Conservation (phyloP, 2,329 filamentous ascomycete species). For the Aureobasidium namibiae region DNA sequence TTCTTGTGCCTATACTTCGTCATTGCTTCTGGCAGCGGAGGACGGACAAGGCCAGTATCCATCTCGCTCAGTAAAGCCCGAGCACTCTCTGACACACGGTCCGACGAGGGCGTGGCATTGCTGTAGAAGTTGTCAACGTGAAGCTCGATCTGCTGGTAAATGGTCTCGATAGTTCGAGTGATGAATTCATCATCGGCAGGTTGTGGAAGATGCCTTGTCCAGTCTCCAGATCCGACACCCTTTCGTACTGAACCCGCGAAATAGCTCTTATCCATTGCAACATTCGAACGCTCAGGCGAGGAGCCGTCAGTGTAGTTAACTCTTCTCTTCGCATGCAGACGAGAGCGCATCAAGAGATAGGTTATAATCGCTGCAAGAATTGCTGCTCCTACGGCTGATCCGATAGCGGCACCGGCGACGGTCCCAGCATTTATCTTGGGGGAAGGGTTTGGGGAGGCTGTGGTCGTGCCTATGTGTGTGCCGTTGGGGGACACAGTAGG, state of each 20-base stretch:
- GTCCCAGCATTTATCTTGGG: background rate
- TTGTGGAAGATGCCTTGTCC: slow-evolving; percentile 20
- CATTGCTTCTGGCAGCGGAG: background rate
- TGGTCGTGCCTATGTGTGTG: too few relatives aligned
- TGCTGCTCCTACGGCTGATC: background rate
- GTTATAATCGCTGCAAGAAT: background rate
- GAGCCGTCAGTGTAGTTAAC: background rate
- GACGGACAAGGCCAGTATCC: background rate
- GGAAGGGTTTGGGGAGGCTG: background rate
- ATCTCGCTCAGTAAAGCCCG: background rate
- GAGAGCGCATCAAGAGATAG: background rate
- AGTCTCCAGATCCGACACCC: background rate
- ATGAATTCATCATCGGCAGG: slow-evolving; percentile 27
- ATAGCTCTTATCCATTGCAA: background rate
- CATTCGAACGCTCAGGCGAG: background rate
- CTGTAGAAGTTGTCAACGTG: slow-evolving; percentile 32
- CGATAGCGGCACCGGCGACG: background rate
- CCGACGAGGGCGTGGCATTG: background rate
- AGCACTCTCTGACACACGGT: background rate
- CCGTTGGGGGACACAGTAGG: too few relatives aligned
- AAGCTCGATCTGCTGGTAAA: slow-evolving; percentile 28
- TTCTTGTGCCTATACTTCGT: background rate
- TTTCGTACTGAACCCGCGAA: background rate
- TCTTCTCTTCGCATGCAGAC: background rate
- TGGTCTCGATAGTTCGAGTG: slow-evolving; percentile 19